Evolutionary conservation across 768 basidiomycete genomes (phyloP).

Genomic region (Trametes gibbosa): DNA sequence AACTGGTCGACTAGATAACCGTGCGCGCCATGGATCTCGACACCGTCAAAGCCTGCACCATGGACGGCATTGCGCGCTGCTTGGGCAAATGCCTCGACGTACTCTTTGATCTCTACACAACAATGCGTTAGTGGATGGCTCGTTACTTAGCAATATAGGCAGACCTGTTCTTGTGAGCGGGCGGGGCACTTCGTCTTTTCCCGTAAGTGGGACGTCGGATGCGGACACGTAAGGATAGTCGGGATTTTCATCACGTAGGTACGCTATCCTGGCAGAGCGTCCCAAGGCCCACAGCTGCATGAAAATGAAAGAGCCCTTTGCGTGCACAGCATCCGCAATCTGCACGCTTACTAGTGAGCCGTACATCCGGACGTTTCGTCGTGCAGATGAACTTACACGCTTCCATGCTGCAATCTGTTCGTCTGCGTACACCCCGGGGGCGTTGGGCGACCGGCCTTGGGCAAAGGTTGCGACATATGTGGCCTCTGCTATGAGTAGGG

Average conservation of each 20-base stretch:
- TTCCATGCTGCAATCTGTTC: slow-evolving; percentile 46
- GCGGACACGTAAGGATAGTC: slow-evolving; percentile 20
- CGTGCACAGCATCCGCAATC: slow-evolving; percentile 59
- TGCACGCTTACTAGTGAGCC: slow-evolving; percentile 19
- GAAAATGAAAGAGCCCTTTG: slow-evolving; percentile 48
- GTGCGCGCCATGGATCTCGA: slow-evolving; percentile 30
- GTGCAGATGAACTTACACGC: slow-evolving; percentile 11
- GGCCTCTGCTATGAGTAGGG: slow-evolving; percentile 53
- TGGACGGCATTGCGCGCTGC: slow-evolving; percentile 30
- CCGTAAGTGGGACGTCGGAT: slow-evolving; percentile 19
- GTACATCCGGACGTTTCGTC: neutral
- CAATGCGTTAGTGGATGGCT: neutral
- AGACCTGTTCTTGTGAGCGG: slow-evolving; percentile 23
- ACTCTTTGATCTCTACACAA: slow-evolving; percentile 33
- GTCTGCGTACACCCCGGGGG: slow-evolving; percentile 47
- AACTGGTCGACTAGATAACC: slow-evolving; percentile 42
- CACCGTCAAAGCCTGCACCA: slow-evolving; percentile 30
- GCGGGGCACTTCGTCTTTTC: slow-evolving; percentile 12
- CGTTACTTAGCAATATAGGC: neutral
- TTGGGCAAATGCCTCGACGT: slow-evolving; percentile 28
- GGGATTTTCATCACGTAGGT: slow-evolving; percentile 37
- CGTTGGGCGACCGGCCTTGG: slow-evolving; percentile 30
- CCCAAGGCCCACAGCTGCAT: slow-evolving; percentile 58
- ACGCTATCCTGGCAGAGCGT: slow-evolving; percentile 33
- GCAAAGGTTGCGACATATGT: slow-evolving; percentile 36